Percentiles rank a stretch among this genome's conserved stretches.
Evolutionary conservation across 2,329 filamentous ascomycete species (phyloP).

Genomic region (Diaporthe sp.): DNA sequence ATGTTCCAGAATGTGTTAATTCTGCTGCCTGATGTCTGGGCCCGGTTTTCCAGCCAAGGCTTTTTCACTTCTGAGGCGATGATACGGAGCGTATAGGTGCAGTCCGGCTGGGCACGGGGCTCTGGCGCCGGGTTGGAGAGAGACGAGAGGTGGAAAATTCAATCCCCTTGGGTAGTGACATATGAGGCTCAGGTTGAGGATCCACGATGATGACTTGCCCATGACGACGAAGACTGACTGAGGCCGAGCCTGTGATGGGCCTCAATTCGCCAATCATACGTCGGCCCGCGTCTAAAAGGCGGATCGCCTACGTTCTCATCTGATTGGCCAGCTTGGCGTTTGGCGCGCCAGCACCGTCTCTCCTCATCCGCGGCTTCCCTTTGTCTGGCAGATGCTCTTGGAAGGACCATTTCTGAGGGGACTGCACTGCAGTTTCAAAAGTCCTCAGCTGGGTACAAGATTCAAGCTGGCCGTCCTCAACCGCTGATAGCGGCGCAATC

Average conservation of each 20-base stretch:
- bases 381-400: not conserved
- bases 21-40: conserved; percentile 29
- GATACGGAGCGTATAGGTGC: not conserved
- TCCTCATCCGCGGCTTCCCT: not conserved
- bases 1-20: not conserved
- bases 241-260: not conserved
- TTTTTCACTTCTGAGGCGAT: conserved; percentile 9
- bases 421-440: not conserved
- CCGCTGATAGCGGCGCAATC: not conserved
- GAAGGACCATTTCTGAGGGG: not conserved
- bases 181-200: not conserved
- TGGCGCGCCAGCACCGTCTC: not conserved
- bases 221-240: not conserved
- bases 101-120: conserved; percentile 1
- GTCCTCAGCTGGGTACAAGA: not conserved
- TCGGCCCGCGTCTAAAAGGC: conserved; percentile 11
- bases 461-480: not conserved
- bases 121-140: not conserved
- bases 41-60: conserved; percentile 17
- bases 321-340: conserved; percentile 6
- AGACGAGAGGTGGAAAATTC: conserved; percentile 21
- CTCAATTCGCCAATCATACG: conserved; percentile 7
- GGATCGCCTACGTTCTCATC: not conserved
- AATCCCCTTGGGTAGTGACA: not conserved
- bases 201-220: not conserved